Percentiles rank a stretch among this genome's conserved stretches.
Evolutionary conservation across 352 stramenopile genomes (phyloP).

Genomic region (Hyaloperonospora brassicae): DNA sequence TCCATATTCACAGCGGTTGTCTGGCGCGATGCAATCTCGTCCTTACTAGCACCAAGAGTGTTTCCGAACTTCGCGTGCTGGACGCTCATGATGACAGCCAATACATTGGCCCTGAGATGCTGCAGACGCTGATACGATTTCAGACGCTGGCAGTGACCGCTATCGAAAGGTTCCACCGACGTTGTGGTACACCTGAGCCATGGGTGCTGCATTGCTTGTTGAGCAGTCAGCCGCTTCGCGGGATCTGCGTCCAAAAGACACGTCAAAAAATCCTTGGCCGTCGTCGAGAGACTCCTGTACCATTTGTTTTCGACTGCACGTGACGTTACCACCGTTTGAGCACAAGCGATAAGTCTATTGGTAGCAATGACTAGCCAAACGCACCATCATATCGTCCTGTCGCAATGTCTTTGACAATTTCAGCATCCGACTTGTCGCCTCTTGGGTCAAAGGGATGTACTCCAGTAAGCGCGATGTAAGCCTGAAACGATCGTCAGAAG

Average conservation of each 20-base stretch:
- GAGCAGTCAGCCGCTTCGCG: slow-evolving; percentile 42
- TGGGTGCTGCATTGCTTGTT: slow-evolving; percentile 46
- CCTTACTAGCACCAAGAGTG: slow-evolving; percentile 7
- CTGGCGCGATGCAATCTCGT: slow-evolving; percentile 18
- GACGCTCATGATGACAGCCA: slow-evolving; percentile 61
- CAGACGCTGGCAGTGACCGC: slow-evolving; percentile 44
- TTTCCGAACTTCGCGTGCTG: slow-evolving; percentile 51
- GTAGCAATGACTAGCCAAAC: neutral
- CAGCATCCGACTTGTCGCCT: slow-evolving; percentile 57
- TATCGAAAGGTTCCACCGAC: slow-evolving; percentile 36
- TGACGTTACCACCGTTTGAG: neutral
- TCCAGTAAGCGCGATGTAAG: slow-evolving; percentile 69
- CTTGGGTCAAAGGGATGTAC: slow-evolving; percentile 72
- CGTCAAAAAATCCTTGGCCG: slow-evolving; percentile 57
- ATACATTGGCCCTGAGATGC: slow-evolving; percentile 65
- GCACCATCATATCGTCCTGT: slow-evolving; percentile 53
- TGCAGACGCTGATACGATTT: slow-evolving; percentile 59
- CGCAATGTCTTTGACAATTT: slow-evolving; percentile 56
- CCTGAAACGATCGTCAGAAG: slow-evolving; percentile 16
- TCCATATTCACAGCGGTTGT: slow-evolving; percentile 69
- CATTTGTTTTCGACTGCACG: slow-evolving; percentile 52
- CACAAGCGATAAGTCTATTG: neutral
- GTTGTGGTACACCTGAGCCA: slow-evolving; percentile 48
- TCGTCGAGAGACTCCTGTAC: slow-evolving; percentile 46
- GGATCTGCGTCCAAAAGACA: slow-evolving; percentile 46